Percentiles rank a stretch among this genome's conserved stretches.
Evolutionary conservation across 2,329 filamentous ascomycete species (phyloP).

Genomic region (Magnaporthiopsis poae): DNA sequence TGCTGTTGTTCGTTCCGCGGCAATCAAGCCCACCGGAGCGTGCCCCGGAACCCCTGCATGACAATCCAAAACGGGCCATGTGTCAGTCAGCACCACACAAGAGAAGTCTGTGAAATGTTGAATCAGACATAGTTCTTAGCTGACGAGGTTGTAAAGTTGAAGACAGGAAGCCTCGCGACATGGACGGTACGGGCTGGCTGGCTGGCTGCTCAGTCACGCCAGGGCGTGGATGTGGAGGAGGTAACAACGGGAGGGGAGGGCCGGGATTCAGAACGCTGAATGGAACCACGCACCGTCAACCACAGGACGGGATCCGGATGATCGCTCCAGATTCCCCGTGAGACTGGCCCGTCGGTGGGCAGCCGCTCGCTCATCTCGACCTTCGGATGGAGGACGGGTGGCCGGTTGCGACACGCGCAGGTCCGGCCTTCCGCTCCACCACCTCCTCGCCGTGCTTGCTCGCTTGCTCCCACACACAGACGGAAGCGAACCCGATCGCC

Average conservation of each 20-base stretch:
- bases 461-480: neutral
- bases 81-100: slow-evolving; percentile 7
- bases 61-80: slow-evolving; percentile 5
- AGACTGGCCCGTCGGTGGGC: neutral
- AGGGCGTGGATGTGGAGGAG: neutral
- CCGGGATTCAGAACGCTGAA: neutral
- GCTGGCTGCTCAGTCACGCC: neutral
- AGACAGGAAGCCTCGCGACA: neutral
- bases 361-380: neutral
- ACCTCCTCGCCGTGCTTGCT: neutral
- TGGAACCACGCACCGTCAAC: neutral
- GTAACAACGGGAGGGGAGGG: neutral
- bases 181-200: too few species aligned
- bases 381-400: neutral
- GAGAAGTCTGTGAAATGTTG: neutral
- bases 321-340: neutral
- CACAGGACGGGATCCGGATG: neutral
- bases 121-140: neutral
- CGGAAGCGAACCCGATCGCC: neutral
- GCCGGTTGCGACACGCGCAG: neutral
- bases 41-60: slow-evolving; percentile 5
- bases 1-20: neutral
- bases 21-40: neutral
- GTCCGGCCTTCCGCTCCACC: neutral
- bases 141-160: neutral